Percentiles rank a stretch among this genome's conserved stretches.
Conservation (phyloP, 352 stramenopile species). For the Globisporangium echinulatum region DNA sequence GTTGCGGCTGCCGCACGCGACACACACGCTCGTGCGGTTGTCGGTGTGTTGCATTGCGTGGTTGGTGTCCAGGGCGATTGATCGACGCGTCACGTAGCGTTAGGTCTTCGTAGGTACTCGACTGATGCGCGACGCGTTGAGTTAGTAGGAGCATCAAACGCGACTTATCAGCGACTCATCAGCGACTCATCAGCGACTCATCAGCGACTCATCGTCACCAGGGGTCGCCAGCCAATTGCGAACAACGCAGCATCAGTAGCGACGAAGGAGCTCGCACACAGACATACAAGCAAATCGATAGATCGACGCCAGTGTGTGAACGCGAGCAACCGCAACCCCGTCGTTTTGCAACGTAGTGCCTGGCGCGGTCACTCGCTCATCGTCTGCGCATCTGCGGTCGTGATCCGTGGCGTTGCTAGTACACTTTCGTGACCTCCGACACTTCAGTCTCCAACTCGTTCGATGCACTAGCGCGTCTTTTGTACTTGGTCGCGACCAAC, state of each 20-base stretch:
- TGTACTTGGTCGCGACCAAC: conserved; percentile 58
- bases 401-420: conserved; percentile 21
- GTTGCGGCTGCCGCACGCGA: conserved; percentile 44
- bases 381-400: too few species aligned
- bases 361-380: too few species aligned
- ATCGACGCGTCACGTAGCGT: conserved; percentile 6
- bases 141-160: conserved; percentile 1
- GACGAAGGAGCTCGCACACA: conserved; percentile 6
- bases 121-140: not conserved
- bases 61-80: not conserved
- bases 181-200: not conserved
- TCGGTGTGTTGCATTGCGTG: not conserved
- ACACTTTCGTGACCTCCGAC: conserved; percentile 78
- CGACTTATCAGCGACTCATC: not conserved
- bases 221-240: too few species aligned
- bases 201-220: not conserved
- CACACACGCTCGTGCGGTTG: conserved; percentile 31
- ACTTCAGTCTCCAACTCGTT: conserved; percentile 20
- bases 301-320: too few species aligned
- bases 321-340: too few species aligned
- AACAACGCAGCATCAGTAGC: not conserved
- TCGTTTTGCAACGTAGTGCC: too few species aligned
- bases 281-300: too few species aligned
- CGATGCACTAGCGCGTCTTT: conserved; percentile 15
- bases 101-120: conserved; percentile 3